Base-by-base conservation (phyloP, 768 basidiomycete genomes). In the Gloeostereum incarnatum region DNA sequence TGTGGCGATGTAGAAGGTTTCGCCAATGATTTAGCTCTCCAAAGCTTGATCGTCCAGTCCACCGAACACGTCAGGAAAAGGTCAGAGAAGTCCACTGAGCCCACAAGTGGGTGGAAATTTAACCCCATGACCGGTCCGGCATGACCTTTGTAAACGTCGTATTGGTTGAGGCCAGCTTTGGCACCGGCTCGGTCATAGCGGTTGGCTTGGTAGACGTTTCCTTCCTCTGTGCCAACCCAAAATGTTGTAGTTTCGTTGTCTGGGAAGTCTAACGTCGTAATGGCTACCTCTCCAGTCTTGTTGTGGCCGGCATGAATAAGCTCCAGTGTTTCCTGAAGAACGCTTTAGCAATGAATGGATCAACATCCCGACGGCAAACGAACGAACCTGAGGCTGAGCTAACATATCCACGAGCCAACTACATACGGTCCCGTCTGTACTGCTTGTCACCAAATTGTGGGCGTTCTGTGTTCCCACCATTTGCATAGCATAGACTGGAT, bases 391-490 rank as follows among this genome's bases (percentile, higher is more conserved):
- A 7, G 96, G 96, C 53, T 94, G 88, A 1, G 96, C 92, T 30
- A 99, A 77, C 93, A 98, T 97, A 61, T 99, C 96, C 6, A 96
- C 88, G 7, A 94, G 65, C 96, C 96, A 99, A 56, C 87, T 89
- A 59, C 96, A 98, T 4, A 99, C 89, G 19, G 83, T 83, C 2
- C 96, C 96, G 57, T 99, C 96, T 8, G 96, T 97, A 50, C 92
- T 96, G 51, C 86, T 89, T 8, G 92, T 91, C 46, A 99, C 91
- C 42, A 99, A 63, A 53, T 96, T 98, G 58, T 98, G 93, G 1
- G 96, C 96, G 55, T 98, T 97, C 60, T 98, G 96, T 2, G 96
- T 96, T 6, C 96, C 96, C 13, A 98, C 88, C 81, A 97, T 91
- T 48, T 87, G 81, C 82, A 99, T 96, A 0, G 90, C 87, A 62